Evolutionary conservation across 106 monocot species (phyloP).

Genomic region (Hemerocallis citrina): DNA sequence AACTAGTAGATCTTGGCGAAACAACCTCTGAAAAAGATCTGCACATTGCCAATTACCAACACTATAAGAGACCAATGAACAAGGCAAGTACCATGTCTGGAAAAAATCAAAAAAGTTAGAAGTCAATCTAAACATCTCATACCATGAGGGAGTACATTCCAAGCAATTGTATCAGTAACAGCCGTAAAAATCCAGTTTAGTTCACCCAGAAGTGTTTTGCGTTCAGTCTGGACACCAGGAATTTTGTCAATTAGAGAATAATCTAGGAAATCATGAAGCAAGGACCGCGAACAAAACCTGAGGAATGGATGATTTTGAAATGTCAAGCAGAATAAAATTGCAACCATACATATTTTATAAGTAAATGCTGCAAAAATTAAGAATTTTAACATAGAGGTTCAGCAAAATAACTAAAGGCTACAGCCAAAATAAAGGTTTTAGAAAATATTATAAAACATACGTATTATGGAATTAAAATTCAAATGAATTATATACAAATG

Average conservation of each 20-base stretch:
- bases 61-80: neutral
- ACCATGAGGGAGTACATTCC: constrained; percentile 93
- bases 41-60: constrained; percentile 10
- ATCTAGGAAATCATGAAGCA: constrained; percentile 63
- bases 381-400: neutral
- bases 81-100: neutral
- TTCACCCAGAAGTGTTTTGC: constrained; percentile 94
- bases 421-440: no score
- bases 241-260: constrained; percentile 71
- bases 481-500: no score
- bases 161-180: constrained; percentile 86
- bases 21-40: constrained; percentile 83
- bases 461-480: no score
- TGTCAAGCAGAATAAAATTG: neutral
- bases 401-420: no score
- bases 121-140: neutral
- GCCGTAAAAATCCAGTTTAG: constrained; percentile 97
- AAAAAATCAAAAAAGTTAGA: constrained; percentile 2
- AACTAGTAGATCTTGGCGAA: constrained; percentile 81
- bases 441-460: no score
- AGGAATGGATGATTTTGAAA: neutral
- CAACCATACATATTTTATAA: neutral
- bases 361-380: neutral
- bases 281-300: constrained; percentile 79
- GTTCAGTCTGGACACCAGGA: constrained; percentile 87